Conservation (phyloP, 192 early-diverging fungal genomes). For the Rhizophlyctis rosea region DNA sequence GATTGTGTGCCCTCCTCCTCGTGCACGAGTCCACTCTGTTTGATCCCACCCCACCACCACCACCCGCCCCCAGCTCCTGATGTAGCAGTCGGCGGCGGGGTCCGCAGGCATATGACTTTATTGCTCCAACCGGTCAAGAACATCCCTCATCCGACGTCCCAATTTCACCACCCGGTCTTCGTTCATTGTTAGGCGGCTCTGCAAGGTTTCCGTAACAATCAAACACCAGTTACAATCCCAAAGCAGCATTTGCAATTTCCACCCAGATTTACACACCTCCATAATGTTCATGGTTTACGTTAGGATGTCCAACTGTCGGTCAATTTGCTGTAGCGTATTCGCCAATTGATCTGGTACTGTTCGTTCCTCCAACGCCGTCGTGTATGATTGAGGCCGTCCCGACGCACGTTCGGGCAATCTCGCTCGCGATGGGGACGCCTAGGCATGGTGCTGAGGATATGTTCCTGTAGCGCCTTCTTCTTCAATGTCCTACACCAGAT, state of each 20-base stretch:
- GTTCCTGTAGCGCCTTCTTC: too few relatives aligned
- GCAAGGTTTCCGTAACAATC: too few relatives aligned
- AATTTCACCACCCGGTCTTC: conserved; percentile 48
- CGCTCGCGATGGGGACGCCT: conserved; percentile 2
- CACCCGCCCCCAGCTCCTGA: too few relatives aligned
- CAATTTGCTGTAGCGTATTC: conserved; percentile 43
- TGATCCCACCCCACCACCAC: too few relatives aligned
- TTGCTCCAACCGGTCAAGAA: conserved; percentile 21
- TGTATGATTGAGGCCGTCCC: conserved; percentile 8
- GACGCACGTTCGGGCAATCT: conserved; percentile 2
- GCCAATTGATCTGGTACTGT: conserved; percentile 43
- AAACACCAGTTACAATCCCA: too few relatives aligned
- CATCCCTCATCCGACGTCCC: conserved; percentile 18
- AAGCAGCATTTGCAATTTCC: too few relatives aligned
- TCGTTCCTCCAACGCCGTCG: conserved; percentile 30
- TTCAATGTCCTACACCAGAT: too few relatives aligned
- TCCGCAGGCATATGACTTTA: too few relatives aligned
- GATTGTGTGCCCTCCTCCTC: too few relatives aligned
- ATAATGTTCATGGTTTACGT: conserved; percentile 61
- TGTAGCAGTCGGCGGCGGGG: too few relatives aligned
- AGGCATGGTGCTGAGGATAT: too few relatives aligned
- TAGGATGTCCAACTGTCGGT: conserved; percentile 51
- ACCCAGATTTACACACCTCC: conserved; percentile 48
- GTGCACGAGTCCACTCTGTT: too few relatives aligned
- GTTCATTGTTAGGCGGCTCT: conserved; percentile 52